phyloP scores from a whole-genome alignment of 148 eudicot species.

The Dysphania ambrosioides region DNA sequence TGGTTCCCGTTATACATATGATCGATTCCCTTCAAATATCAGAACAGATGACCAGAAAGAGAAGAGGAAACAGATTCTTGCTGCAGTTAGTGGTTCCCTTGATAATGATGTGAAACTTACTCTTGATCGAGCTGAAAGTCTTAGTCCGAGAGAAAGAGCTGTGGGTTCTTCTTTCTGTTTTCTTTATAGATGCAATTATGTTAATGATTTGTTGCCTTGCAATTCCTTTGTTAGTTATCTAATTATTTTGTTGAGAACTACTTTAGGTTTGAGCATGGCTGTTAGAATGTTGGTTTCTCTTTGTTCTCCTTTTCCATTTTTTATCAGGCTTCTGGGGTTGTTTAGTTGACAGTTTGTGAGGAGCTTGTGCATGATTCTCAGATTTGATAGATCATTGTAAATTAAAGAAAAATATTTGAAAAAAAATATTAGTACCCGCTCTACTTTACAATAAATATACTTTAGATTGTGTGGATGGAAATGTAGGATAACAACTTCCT shows the following conservation, averaged over 20 bases:
- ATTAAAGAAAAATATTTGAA: too few species aligned
- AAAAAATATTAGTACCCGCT: neutral
- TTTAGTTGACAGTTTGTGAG: neutral
- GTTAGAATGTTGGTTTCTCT: neutral
- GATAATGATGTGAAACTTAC: slow-evolving; percentile 47
- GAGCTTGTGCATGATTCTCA: neutral
- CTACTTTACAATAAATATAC: neutral
- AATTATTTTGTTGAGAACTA: neutral
- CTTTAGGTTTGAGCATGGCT: neutral
- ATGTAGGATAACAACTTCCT: too few species aligned
- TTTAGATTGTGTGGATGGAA: neutral
- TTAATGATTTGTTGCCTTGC: neutral
- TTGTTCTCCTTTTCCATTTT: neutral
- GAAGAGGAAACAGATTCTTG: slow-evolving; percentile 84
- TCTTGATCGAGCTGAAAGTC: slow-evolving; percentile 57
- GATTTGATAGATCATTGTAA: neutral
- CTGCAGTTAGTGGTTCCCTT: slow-evolving; percentile 75
- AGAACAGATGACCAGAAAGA: slow-evolving; percentile 93
- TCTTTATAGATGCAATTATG: neutral
- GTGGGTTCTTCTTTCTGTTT: slow-evolving; percentile 43
- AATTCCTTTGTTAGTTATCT: neutral
- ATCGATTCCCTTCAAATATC: slow-evolving; percentile 76
- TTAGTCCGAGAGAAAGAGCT: slow-evolving; percentile 97
- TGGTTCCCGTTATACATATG: slow-evolving; percentile 70
- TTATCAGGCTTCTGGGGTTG: neutral